Evolutionary conservation across 495 filamentous ascomycete species (phyloP).

Genomic region (Astrocystis sublimbata): DNA sequence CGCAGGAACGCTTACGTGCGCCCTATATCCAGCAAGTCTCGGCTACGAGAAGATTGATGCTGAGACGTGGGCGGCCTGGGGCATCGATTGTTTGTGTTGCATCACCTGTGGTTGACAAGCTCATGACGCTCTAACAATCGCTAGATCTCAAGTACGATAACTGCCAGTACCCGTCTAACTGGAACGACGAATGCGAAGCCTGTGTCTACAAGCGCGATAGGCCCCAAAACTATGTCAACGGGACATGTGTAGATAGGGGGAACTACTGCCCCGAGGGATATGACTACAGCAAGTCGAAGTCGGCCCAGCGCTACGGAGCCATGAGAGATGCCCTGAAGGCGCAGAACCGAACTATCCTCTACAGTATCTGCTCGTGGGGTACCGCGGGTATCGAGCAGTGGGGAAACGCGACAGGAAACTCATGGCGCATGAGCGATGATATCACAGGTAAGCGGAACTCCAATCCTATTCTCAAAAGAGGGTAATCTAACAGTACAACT

Average conservation of each 20-base stretch:
- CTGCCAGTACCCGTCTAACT: slow-evolving; percentile 57
- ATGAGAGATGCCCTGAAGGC: slow-evolving; percentile 64
- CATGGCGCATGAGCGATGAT: slow-evolving; percentile 59
- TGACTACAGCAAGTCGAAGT: slow-evolving; percentile 55
- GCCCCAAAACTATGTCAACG: slow-evolving; percentile 22
- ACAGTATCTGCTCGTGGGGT: slow-evolving; percentile 68
- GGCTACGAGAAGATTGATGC: slow-evolving; percentile 66
- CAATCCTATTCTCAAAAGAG: slow-evolving; percentile 22
- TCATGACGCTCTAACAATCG: not conserved
- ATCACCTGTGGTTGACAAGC: not conserved
- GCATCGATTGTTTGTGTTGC: slow-evolving; percentile 55
- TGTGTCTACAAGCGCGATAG: slow-evolving; percentile 27
- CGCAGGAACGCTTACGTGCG: slow-evolving; percentile 65
- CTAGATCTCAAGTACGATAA: slow-evolving; percentile 70
- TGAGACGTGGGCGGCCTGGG: slow-evolving; percentile 62
- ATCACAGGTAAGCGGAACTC: slow-evolving; percentile 30
- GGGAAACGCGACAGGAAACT: slow-evolving; percentile 58
- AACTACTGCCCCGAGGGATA: slow-evolving; percentile 47
- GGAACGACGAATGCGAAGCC: slow-evolving; percentile 25
- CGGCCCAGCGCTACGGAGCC: slow-evolving; percentile 50
- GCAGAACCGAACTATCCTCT: slow-evolving; percentile 60
- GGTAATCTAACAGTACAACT: not conserved
- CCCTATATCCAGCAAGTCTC: slow-evolving; percentile 60
- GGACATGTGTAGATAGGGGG: slow-evolving; percentile 39
- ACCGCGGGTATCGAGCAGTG: slow-evolving; percentile 36